Evolutionary conservation across 2,329 filamentous ascomycete species (phyloP).

Genomic region (Verticillium alfalfae): DNA sequence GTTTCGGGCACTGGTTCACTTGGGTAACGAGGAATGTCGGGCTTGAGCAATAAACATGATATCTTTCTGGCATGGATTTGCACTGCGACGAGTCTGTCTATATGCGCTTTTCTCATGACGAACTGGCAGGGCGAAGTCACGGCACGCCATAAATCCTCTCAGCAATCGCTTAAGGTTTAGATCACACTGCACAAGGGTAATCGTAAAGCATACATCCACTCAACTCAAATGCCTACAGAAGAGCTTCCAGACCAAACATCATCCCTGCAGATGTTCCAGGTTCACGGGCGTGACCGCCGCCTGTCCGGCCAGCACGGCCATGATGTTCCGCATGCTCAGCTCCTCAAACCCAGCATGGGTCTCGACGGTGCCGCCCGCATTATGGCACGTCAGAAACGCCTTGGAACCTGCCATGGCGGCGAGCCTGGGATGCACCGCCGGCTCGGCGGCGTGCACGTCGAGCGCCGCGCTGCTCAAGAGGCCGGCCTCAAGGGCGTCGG

Average conservation of each 20-base stretch:
- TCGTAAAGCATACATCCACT: not conserved
- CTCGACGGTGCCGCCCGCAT: constrained; percentile 61
- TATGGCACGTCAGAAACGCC: constrained; percentile 60
- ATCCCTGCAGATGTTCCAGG: constrained; percentile 37
- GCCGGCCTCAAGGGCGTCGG: constrained; percentile 49
- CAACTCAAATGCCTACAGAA: no score
- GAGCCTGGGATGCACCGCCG: constrained; percentile 43
- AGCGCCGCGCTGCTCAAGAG: constrained; percentile 48
- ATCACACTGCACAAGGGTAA: constrained; percentile 6
- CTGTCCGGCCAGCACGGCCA: constrained; percentile 48
- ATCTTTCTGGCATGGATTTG: no score
- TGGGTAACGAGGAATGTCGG: not conserved
- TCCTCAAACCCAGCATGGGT: constrained; percentile 63
- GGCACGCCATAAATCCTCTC: no score
- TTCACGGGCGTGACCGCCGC: constrained; percentile 59
- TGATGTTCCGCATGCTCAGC: constrained; percentile 61
- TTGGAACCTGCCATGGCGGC: constrained; percentile 30
- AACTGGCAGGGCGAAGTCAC: no score
- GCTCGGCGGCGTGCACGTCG: constrained; percentile 61
- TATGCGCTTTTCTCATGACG: no score
- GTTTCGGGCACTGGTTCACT: not conserved
- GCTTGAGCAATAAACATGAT: not conserved
- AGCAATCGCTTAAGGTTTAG: constrained; percentile 2
- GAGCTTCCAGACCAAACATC: not conserved
- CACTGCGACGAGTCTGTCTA: no score